Evolutionary conservation across 2,329 filamentous ascomycete genomes (phyloP), one percentile per base, ranked within the genome.

Genomic region (Trichoderma pleuroti): DNA sequence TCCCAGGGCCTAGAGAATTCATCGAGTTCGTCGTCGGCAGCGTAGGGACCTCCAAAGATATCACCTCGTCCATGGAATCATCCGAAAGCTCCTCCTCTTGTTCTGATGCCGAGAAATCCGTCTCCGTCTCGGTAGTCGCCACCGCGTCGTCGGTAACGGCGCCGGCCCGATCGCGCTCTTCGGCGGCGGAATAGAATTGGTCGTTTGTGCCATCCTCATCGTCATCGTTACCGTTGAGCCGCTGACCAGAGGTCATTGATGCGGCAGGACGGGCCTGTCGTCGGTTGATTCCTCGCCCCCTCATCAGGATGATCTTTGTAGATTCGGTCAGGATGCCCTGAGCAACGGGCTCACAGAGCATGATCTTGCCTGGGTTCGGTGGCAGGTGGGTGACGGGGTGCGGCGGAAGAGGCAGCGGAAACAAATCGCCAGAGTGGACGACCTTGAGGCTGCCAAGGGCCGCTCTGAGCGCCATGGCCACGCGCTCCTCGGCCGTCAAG

Each of bases 41-140:
- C 32, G 91, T 88, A 1, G 95, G 95, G 1, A 92, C 91, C 74
- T 92, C 91, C 36, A 98, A 85, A 5, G 94, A 97, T 66, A 98
- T 97, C 87, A 97, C 93, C 72, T 97, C 94, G 74, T 98, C 94
- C 84, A 93, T 87, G 0, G 93, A 96, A 78, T 97, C 95, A 79
- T 97, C 94, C 0, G 95, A 97, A 18, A 95, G 84, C 9, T 86
- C 84, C 75, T 95, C 93, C 2, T 86, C 91, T n/a, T 91, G 90
- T 70, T 92, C 90, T 6, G 83, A 82, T 12, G 86, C 88, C 2
- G 89, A 91, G 10, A 87, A 79, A 72, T 92, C 89, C 4, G 89
- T 85, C 70, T 88, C 86, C 1, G 88, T 89, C 76, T 92, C 91
- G 2, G 87, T 88, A 9, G 83, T 82, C 1, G 85, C 84, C 68